Conservation (phyloP, 768 basidiomycete species). For the Gelatoporia subvermispora region DNA sequence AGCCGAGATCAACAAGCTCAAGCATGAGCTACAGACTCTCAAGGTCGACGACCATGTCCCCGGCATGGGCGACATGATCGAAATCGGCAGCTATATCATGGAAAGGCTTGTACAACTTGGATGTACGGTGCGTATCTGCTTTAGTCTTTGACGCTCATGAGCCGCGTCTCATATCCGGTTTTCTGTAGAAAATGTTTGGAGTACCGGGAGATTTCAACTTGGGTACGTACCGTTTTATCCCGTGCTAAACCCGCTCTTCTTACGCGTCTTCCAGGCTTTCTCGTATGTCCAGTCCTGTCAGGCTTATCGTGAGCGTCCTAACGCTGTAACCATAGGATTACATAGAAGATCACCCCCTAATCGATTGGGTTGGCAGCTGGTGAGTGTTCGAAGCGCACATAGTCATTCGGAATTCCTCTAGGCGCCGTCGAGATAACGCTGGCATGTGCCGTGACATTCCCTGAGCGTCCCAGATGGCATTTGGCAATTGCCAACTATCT, state of each 20-base stretch:
- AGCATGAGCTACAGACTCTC: slow-evolving; percentile 40
- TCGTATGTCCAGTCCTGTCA: slow-evolving; percentile 30
- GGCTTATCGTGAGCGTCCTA: not conserved
- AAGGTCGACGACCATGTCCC: slow-evolving; percentile 30
- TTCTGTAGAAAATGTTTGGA: slow-evolving; percentile 70
- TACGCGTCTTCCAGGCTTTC: slow-evolving; percentile 29
- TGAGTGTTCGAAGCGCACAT: slow-evolving; percentile 22
- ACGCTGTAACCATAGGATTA: slow-evolving; percentile 50
- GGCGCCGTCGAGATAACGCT: too few species aligned
- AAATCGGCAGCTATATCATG: slow-evolving; percentile 57
- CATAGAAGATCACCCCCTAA: slow-evolving; percentile 70
- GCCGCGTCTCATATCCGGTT: not conserved
- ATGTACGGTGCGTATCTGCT: slow-evolving; percentile 42
- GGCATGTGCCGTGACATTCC: too few species aligned
- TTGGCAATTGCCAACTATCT: not conserved
- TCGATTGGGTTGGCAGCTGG: slow-evolving; percentile 90
- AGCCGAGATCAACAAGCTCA: slow-evolving; percentile 42
- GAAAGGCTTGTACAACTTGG: slow-evolving; percentile 59
- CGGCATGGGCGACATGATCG: slow-evolving; percentile 34
- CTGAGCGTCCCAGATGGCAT: not conserved
- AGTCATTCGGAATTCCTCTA: not conserved
- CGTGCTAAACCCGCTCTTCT: not conserved
- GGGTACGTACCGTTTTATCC: slow-evolving; percentile 26
- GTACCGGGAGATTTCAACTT: slow-evolving; percentile 88
- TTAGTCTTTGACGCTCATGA: not conserved